Percentiles rank a stretch among this genome's conserved stretches.
phyloP scores from a whole-genome alignment of 768 basidiomycete species.

The Mrakia hoshinonis region DNA sequence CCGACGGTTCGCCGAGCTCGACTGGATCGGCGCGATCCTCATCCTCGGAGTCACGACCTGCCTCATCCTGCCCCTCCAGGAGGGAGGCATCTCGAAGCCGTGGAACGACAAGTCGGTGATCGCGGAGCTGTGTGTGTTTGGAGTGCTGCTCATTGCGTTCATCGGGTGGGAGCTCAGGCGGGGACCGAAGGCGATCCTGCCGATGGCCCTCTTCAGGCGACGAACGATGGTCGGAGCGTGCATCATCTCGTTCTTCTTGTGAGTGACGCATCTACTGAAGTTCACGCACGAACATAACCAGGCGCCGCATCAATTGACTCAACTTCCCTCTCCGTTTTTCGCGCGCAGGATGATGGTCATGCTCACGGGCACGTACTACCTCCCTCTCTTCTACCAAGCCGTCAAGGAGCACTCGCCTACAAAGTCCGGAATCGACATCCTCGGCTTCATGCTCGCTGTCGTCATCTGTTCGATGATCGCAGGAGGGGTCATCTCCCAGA shows the following conservation, averaged over 20 bases:
- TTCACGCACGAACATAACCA: neutral
- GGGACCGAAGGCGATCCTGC: constrained; percentile 44
- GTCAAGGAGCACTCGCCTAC: constrained; percentile 40
- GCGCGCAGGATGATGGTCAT: no score
- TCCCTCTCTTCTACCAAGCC: constrained; percentile 41
- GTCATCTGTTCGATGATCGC: constrained; percentile 38
- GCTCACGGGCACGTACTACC: constrained; percentile 39
- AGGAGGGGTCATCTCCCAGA: constrained; percentile 36
- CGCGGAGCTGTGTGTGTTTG: constrained; percentile 36
- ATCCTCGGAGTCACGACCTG: constrained; percentile 42
- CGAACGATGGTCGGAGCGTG: constrained; percentile 39
- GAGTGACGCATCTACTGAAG: neutral
- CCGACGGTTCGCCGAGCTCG: constrained; percentile 37
- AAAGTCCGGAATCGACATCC: constrained; percentile 44
- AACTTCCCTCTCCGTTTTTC: neutral
- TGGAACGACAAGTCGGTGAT: constrained; percentile 48
- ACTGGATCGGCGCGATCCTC: constrained; percentile 44
- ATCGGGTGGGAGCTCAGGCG: constrained; percentile 40
- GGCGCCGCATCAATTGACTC: neutral
- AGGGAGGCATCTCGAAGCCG: constrained; percentile 47
- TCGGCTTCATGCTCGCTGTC: constrained; percentile 42
- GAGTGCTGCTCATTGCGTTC: constrained; percentile 38
- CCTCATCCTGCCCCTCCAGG: constrained; percentile 46
- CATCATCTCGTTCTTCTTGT: constrained; percentile 33
- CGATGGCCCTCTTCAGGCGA: constrained; percentile 40